phyloP scores from a whole-genome alignment of 768 basidiomycete genomes.

The Mycena indigotica region DNA sequence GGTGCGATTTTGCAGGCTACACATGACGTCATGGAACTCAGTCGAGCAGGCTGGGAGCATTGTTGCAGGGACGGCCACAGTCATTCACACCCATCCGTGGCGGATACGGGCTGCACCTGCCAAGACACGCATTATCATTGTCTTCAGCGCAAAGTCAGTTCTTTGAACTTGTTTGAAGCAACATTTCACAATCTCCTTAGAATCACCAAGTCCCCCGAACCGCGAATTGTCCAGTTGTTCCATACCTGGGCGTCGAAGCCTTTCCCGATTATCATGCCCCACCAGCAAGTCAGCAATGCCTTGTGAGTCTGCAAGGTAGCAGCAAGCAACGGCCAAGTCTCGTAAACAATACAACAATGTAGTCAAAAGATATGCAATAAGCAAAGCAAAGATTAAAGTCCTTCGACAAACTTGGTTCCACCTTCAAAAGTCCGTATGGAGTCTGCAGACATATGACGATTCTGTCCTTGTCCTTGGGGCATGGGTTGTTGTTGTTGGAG shows the following conservation, averaged over 20 bases:
- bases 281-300: background rate
- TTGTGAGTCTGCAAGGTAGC: background rate
- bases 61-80: conserved; percentile 17
- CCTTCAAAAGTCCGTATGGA: conserved; percentile 23
- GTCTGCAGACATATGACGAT: conserved; percentile 13
- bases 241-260: conserved; percentile 16
- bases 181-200: too few relatives aligned
- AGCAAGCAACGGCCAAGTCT: background rate
- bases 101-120: conserved; percentile 17
- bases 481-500: background rate
- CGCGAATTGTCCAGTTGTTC: conserved; percentile 20
- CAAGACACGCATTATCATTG: conserved; percentile 13
- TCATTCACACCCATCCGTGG: conserved; percentile 13
- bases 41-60: conserved; percentile 12
- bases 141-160: conserved; percentile 21
- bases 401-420: conserved; percentile 25
- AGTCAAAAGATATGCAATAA: background rate
- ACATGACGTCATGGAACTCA: background rate
- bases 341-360: background rate
- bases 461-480: too few relatives aligned
- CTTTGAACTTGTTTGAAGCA: too few relatives aligned
- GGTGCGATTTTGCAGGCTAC: background rate
- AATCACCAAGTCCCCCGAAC: conserved; percentile 7
- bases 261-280: conserved; percentile 8
- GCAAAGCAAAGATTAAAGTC: conserved; percentile 16